Base-by-base conservation (phyloP, 2,329 filamentous ascomycete species). In the Arthrobotrys sphaeroides region DNA sequence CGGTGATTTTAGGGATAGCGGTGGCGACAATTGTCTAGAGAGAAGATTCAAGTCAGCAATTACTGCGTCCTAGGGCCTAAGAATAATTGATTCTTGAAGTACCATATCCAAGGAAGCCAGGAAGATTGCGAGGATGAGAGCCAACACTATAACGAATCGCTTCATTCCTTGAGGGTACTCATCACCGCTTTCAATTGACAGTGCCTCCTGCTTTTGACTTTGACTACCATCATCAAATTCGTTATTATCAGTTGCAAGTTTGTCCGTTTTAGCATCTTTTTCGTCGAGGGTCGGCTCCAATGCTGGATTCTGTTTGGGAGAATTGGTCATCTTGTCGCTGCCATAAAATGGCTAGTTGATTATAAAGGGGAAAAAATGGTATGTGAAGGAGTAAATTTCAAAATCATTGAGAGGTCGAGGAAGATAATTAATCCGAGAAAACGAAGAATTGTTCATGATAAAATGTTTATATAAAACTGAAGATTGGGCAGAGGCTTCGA, bases 1-100 rank as follows among this genome's bases (percentile, higher is more conserved):
- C 83, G 12, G 85, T 87, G 79, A 88, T 88, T 38, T 83, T 81
- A 1, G 86, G 86, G 20, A 87, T 84, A 7, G 86, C 87, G 49
- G 83, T 88, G 73, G 86, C 83, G 51, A 88, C 83, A 76, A 88
- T 87, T 16, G 86, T 87, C 47, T 53, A 33, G 13, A 20, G 7
- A 26, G 4, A 18, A 53, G 12, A 26, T 6, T 16, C n/a, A n/a
- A n/a, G n/a, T n/a, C n/a, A 22, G 16, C 5, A 31, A 12, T 13
- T 20, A 20, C 7, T 2, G 26, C 45, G 67, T 7, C 60, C 22
- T 28, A 79, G 77, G 20, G 78, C 78, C 12, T 77, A 31, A 18
- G 3, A 51, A 16, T 31, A 16, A 45, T 45, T 79, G 5, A 45
- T 4, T 13, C 6, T 51, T 79, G 77, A 47, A 79, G 79, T 43